Base-by-base conservation (phyloP, 345 rosid genomes). In the Conringia planisiliqua region DNA sequence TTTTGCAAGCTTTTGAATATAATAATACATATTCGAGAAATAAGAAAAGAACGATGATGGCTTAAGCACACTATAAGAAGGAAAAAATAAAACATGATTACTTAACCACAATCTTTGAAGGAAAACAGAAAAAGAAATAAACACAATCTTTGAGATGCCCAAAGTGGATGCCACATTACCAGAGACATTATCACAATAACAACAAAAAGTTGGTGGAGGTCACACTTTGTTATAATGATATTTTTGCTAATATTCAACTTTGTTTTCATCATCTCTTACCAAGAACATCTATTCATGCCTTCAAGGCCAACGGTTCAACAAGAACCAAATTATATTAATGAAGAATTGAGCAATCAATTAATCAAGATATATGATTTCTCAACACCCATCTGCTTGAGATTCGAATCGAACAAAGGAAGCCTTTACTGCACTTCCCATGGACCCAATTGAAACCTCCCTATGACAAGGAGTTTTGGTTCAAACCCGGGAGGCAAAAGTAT, bases 21-120 rank as follows among this genome's bases (percentile, higher is more conserved):
- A 29, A 63, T 16, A 29, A 10, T 30, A 51, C 10, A 26, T n/a
- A n/a, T n/a, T n/a, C 30, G 52, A 27, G 35, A 72, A 17, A 26
- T 16, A 42, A 16, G 11, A 35, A 59, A 60, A 10, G 17, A 58
- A 22, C 10, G 48, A 71, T 60, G 59, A 47, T 71, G 47, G 75
- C 35, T 32, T 33, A 39, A 68, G 26, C 42, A 29, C 52, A 29
- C 7, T 12, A 39, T 10, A 46, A 22, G 40, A 9, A 38, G 27
- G 0, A 16, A 18, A 33, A 13, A 54, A 10, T 1, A 22, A 30
- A 11, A 20, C 30, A 74, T 74, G 42, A 65, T 66, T 50, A 61
- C 24, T 66, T 74, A 16, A 47, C 47, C 73, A 75, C 73, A 75
- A 75, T 75, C 78, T 74, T 74, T 66, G 72, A 50, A n/a, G 55